These are phyloP conservation scores for Powellomyces hirtus DNA, from an alignment of 192 early-diverging fungal genomes.

Conservation along the genomic window DNA sequence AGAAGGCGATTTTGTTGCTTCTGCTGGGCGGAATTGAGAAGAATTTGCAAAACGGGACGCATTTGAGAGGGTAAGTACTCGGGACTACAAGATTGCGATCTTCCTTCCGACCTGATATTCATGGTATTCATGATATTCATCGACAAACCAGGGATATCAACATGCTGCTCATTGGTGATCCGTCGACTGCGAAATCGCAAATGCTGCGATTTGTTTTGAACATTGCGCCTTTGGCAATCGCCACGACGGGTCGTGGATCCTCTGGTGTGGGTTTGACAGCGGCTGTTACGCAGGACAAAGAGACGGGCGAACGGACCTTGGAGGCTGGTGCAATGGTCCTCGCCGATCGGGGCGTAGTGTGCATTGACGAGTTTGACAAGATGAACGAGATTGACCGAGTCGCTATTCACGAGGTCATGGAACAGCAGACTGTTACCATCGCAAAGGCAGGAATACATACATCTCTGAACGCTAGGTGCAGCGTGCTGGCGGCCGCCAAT, in stretches of 20 bases:
- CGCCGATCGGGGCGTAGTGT: conserved; percentile 94
- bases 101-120: background rate
- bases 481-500: conserved; percentile 96
- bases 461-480: conserved; percentile 93
- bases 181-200: conserved; percentile 99
- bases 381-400: conserved; percentile 97
- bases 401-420: conserved; percentile 99
- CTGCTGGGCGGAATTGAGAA: conserved; percentile 91
- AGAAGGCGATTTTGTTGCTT: conserved; percentile 76
- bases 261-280: conserved; percentile 98
- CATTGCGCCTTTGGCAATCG: conserved; percentile 92
- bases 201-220: conserved; percentile 93
- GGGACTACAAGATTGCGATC: background rate
- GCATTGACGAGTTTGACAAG: conserved; percentile 99
- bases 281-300: conserved; percentile 91
- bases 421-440: conserved; percentile 98
- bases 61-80: conserved; percentile 85
- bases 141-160: conserved; percentile 92
- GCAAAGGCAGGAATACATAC: conserved; percentile 99
- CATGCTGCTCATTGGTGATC: conserved; percentile 97
- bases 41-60: conserved; percentile 91
- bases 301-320: conserved; percentile 66
- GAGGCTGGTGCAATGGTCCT: conserved; percentile 99
- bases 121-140: conserved; percentile 8
- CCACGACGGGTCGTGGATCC: conserved; percentile 94